Conservation (phyloP, 164 flowering plant species). For the Berberis vulgaris region DNA sequence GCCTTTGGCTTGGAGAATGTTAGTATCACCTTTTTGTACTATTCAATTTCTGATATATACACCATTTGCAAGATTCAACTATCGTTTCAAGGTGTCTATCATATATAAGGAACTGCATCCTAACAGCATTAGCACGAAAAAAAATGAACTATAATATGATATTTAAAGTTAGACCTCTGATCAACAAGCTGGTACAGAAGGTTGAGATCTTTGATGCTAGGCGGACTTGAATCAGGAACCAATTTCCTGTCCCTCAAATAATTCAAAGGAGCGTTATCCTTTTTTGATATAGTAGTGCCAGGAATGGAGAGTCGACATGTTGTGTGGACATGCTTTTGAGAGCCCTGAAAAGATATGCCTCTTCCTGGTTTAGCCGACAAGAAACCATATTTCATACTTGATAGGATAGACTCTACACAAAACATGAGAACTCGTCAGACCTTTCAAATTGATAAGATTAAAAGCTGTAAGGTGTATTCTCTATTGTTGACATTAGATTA, state of each 20-base stretch:
- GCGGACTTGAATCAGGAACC: conserved; percentile 79
- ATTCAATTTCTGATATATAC: too few relatives aligned
- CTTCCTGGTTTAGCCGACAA: conserved; percentile 11
- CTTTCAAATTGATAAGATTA: neutral
- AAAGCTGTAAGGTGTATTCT: neutral
- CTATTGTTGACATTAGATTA: neutral
- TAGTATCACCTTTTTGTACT: too few relatives aligned
- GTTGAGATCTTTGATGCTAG: conserved; percentile 46
- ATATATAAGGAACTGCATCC: neutral
- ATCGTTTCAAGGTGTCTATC: neutral
- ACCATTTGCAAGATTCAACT: too few relatives aligned
- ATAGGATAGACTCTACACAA: conserved; percentile 17
- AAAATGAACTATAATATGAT: neutral
- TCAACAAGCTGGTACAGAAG: conserved; percentile 56
- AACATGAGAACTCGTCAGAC: neutral
- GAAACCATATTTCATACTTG: conserved; percentile 11
- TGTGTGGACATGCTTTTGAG: conserved; percentile 37
- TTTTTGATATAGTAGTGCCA: conserved; percentile 24
- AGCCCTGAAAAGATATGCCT: conserved; percentile 15
- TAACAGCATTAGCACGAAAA: neutral
- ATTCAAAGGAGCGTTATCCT: conserved; percentile 23
- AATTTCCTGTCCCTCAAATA: conserved; percentile 47
- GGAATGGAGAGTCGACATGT: conserved; percentile 37
- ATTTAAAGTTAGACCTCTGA: conserved; percentile 32
- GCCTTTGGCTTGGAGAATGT: too few relatives aligned